Evolutionary conservation across 176 grass and related monocot species (phyloP), one percentile per base, ranked within the genome.

Genomic region (Zea mays): DNA sequence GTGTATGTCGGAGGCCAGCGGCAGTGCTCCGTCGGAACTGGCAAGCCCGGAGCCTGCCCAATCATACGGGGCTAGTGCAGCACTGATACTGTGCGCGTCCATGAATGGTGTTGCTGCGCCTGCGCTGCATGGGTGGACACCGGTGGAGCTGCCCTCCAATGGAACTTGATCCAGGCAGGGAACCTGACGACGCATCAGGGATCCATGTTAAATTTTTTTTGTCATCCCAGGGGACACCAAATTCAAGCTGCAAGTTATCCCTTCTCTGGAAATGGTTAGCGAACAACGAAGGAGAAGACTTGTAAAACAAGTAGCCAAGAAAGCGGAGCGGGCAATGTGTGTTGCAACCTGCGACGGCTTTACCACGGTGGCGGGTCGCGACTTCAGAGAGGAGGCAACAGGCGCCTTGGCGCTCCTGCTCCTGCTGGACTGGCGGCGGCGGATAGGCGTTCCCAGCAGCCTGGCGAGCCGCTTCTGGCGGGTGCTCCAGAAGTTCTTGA

Each of bases 401-500:
- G 67, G 67, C 45, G 71, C 37, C 50, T 84, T 78, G 42, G 39
- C 56, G 6, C 38, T 65, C 76, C 16, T 66, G 75, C 4, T 84
- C 61, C 83, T 86, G 48, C 47, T 41, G 72, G 86, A 15, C 1
- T 61, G 57, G 41, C 1, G 27, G 27, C 45, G 6, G 20, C 54
- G 84, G 45, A 84, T 80, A 1, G 83, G 84, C 15, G 76, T 19
- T 16, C 76, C 61, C 8, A 90, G 76, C 46, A 90, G 86, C 85
- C 90, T 85, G 54, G 92, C 85, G 17, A 98, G 72, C 21, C 87
- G 72, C 90, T 98, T 98, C 58, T 88, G 83, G 54, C 85, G 90
- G 10, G 86, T 89, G 71, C 92, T 94, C 96, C 96, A 98, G 78
- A 94, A 98, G 71, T 94, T 98, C 71, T 98, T 94, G 33, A 94